Evolutionary conservation across 202 grass and related monocot genomes (phyloP).

Genomic region (Setaria italica): DNA sequence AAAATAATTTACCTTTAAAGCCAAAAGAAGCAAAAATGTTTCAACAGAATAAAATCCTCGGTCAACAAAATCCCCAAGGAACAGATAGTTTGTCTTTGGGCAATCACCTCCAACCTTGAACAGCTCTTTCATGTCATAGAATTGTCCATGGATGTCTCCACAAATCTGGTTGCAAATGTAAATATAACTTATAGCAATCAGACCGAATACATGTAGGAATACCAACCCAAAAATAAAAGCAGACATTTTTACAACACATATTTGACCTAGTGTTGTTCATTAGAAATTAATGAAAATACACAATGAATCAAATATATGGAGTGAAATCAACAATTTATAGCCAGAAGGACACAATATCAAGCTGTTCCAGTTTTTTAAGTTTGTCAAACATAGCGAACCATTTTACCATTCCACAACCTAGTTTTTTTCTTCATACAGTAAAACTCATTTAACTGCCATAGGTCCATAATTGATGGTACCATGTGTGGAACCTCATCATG

Average conservation of each 20-base stretch:
- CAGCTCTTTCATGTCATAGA: constrained; percentile 99
- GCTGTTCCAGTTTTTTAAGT: neutral
- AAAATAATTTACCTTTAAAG: constrained; percentile 80
- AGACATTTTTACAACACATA: neutral
- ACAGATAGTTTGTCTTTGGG: constrained; percentile 98
- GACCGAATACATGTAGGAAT: constrained; percentile 9
- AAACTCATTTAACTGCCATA: neutral
- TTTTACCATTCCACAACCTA: neutral
- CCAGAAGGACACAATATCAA: neutral
- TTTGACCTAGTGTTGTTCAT: neutral
- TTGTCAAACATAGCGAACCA: neutral
- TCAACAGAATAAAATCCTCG: constrained; percentile 99
- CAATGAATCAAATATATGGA: neutral
- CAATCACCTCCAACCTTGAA: constrained; percentile 99
- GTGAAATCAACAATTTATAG: neutral
- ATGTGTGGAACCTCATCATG: neutral
- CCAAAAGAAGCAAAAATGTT: constrained; percentile 97
- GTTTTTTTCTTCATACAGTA: constrained; percentile 6
- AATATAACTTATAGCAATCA: constrained; percentile 36
- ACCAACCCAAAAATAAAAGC: constrained; percentile 6
- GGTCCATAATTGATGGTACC: neutral
- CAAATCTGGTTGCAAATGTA: constrained; percentile 74
- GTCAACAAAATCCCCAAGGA: constrained; percentile 99
- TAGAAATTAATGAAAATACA: constrained; percentile 17
- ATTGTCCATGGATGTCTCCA: constrained; percentile 99